Percentiles rank a stretch among this genome's conserved stretches.
Conservation (phyloP, 2,329 filamentous ascomycete genomes). For the Colletotrichum australisinense region DNA sequence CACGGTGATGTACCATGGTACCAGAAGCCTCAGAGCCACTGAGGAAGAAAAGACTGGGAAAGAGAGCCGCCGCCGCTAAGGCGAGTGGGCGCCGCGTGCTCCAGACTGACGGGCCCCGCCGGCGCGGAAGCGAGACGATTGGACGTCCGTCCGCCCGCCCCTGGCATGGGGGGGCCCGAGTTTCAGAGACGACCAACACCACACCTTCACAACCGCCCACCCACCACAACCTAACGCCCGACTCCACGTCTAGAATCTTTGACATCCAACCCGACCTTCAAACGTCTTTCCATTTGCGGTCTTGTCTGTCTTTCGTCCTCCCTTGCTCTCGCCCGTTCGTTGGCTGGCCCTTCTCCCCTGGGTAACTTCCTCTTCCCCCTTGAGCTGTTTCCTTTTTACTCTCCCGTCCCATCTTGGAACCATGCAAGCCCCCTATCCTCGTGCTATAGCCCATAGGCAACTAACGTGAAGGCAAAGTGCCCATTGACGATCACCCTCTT, state of each 20-base stretch:
- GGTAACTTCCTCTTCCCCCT: background rate
- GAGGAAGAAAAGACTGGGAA: background rate
- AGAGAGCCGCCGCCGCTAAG: slow-evolving; percentile 26
- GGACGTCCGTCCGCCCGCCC: slow-evolving; percentile 18
- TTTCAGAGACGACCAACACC: slow-evolving; percentile 22
- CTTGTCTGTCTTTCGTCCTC: background rate
- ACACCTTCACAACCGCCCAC: background rate
- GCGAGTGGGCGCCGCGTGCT: slow-evolving; percentile 31
- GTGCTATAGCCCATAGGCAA: background rate
- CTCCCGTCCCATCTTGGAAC: background rate
- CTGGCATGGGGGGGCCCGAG: slow-evolving; percentile 28
- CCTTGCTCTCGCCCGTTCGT: slow-evolving; percentile 9
- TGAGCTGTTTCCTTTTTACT: background rate
- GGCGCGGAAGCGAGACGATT: slow-evolving; percentile 25
- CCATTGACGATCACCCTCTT: slow-evolving; percentile 6
- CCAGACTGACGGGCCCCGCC: slow-evolving; percentile 24
- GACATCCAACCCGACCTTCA: slow-evolving; percentile 28
- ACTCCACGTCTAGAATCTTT: slow-evolving; percentile 12
- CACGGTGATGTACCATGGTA: background rate
- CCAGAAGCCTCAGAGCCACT: background rate
- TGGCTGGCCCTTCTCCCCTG: background rate
- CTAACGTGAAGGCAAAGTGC: background rate
- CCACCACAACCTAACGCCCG: background rate
- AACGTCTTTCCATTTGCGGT: slow-evolving; percentile 15
- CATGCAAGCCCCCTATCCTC: background rate